A percentile compares a stretch with the other conserved stretches of the same genome.
phyloP scores from a whole-genome alignment of 2,329 filamentous ascomycete genomes.

The Ophiocordyceps unilateralis region DNA sequence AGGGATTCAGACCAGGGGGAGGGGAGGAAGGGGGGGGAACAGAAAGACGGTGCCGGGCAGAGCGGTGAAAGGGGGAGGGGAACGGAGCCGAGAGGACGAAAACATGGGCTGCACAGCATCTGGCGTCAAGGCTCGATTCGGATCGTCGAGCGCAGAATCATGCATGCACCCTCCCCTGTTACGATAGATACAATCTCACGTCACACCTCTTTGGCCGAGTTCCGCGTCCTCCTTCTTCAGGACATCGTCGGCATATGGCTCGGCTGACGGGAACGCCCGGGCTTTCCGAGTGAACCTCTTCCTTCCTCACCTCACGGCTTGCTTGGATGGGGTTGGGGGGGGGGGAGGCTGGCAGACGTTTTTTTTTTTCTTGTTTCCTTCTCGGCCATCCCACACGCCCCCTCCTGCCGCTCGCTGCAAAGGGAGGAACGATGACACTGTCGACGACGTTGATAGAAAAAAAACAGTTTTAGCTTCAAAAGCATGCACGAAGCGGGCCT shows the following conservation, averaged over 20 bases:
- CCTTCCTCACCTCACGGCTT: neutral
- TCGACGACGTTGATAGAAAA: neutral
- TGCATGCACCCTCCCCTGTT: neutral
- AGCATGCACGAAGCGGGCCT: neutral
- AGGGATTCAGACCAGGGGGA: neutral
- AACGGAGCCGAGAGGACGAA: neutral
- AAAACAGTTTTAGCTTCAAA: neutral
- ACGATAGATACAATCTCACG: neutral
- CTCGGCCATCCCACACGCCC: neutral
- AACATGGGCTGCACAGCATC: neutral
- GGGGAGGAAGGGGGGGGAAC: no score
- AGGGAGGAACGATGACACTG: neutral
- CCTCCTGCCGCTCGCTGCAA: neutral
- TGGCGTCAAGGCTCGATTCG: neutral
- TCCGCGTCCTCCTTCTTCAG: neutral
- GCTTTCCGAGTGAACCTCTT: neutral
- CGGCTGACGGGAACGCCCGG: neutral
- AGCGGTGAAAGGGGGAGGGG: neutral
- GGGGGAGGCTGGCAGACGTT: neutral
- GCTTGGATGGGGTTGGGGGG: no score
- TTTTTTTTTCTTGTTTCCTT: neutral
- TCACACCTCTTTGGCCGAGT: neutral
- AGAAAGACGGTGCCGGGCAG: neutral
- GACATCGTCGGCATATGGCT: neutral
- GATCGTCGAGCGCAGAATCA: neutral